Percentiles rank a stretch among this genome's conserved stretches.
Evolutionary conservation across 306 rosid species (phyloP).

Genomic region (Begonia masoniana): DNA sequence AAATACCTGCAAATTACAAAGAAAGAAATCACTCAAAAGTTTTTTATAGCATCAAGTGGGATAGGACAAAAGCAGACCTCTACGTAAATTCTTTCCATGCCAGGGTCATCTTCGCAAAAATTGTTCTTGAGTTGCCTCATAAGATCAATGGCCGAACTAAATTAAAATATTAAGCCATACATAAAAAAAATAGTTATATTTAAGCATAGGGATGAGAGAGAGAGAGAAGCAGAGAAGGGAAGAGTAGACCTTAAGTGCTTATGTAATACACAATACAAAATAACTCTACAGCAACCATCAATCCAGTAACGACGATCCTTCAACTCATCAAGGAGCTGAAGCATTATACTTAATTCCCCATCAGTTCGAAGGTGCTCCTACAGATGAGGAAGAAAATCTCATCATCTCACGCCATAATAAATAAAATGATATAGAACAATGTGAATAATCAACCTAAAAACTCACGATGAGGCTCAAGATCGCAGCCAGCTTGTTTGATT

Average conservation of each 20-base stretch:
- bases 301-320: conserved; percentile 40
- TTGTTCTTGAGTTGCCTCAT: conserved; percentile 56
- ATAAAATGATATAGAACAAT: neutral
- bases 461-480: conserved; percentile 68
- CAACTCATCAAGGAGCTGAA: conserved; percentile 44
- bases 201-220: too few species aligned
- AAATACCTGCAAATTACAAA: conserved; percentile 36
- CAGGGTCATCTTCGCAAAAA: conserved; percentile 30
- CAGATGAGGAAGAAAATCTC: conserved; percentile 4
- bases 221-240: too few species aligned
- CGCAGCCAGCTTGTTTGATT: conserved; percentile 48
- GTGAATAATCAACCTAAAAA: neutral
- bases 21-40: neutral
- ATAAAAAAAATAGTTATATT: conserved; percentile 1
- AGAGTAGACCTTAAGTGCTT: conserved; percentile 49
- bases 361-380: conserved; percentile 42
- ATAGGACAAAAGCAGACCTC: conserved; percentile 37
- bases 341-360: conserved; percentile 43
- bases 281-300: conserved; percentile 51
- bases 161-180: conserved; percentile 13
- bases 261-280: conserved; percentile 46
- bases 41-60: neutral
- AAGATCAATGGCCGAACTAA: conserved; percentile 48
- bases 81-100: conserved; percentile 40
- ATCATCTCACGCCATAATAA: neutral